phyloP scores from a whole-genome alignment of 129 eudicot species.

The Sambucus nigra region DNA sequence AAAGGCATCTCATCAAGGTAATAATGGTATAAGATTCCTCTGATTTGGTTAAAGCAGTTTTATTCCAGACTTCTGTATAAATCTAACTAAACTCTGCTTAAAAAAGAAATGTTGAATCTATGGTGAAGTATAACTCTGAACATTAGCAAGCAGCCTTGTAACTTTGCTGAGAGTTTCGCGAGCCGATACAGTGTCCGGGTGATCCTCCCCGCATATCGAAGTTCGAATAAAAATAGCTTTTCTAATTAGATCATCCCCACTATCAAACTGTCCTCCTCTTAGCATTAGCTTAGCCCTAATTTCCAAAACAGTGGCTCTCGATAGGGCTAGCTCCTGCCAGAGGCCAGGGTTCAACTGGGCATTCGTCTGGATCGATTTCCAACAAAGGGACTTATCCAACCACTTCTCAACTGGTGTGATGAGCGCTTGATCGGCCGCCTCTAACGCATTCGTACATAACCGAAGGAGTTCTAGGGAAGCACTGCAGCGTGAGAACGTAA shows the following conservation, averaged over 20 bases:
- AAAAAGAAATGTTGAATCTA: constrained; percentile 30
- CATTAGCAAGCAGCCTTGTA: constrained; percentile 74
- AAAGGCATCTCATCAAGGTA: not conserved
- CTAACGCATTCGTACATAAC: constrained; percentile 64
- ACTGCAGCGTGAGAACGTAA: constrained; percentile 65
- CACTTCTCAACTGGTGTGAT: constrained; percentile 93
- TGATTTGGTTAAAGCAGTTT: constrained; percentile 22
- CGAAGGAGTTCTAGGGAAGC: constrained; percentile 83
- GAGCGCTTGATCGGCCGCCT: constrained; percentile 82
- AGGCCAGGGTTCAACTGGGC: constrained; percentile 84
- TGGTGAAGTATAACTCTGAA: constrained; percentile 70
- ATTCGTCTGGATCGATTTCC: constrained; percentile 81
- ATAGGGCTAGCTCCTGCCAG: constrained; percentile 92
- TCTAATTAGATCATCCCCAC: constrained; percentile 84
- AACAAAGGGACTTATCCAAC: constrained; percentile 77
- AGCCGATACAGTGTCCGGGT: constrained; percentile 85
- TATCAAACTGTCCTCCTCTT: constrained; percentile 87
- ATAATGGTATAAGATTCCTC: constrained; percentile 21
- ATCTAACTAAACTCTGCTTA: constrained; percentile 25
- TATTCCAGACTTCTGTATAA: constrained; percentile 35
- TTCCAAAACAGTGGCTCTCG: constrained; percentile 89
- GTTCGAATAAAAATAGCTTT: constrained; percentile 82
- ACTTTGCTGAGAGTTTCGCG: constrained; percentile 74
- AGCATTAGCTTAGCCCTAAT: constrained; percentile 89
- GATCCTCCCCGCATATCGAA: constrained; percentile 91